These are phyloP conservation scores for Pythium apleroticum DNA, from an alignment of 352 stramenopile species.

Conservation along the genomic window DNA sequence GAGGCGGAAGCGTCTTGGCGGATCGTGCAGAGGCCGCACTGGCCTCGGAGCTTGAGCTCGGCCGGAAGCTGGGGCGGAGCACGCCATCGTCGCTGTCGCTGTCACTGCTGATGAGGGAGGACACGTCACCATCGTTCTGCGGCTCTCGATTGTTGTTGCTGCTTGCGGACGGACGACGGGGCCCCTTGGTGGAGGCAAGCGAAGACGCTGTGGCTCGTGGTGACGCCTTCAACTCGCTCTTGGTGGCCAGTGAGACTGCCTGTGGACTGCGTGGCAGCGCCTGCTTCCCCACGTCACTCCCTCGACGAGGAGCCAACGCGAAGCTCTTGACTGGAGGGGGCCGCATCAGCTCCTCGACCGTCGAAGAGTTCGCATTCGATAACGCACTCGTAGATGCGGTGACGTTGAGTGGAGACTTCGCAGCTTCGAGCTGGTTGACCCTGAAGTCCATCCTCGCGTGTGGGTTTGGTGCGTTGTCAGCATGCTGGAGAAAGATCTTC, in stretches of 20 bases:
- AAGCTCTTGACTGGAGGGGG: constrained; percentile 29
- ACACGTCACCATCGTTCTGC: constrained; percentile 56
- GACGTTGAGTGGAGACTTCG: not conserved
- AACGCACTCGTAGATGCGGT: not conserved
- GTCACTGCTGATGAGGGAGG: constrained; percentile 76
- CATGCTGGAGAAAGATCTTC: constrained; percentile 79
- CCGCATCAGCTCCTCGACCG: constrained; percentile 39
- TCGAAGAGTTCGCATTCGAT: constrained; percentile 3
- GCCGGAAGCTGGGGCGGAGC: constrained; percentile 53
- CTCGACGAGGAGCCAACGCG: constrained; percentile 13
- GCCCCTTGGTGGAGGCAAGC: not conserved
- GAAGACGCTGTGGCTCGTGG: not conserved
- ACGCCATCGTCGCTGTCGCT: constrained; percentile 74
- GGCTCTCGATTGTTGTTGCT: constrained; percentile 24
- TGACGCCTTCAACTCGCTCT: constrained; percentile 4
- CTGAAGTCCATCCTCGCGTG: not conserved
- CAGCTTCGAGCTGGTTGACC: not conserved
- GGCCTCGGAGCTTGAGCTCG: not conserved
- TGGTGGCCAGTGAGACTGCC: not conserved
- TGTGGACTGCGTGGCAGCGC: not conserved
- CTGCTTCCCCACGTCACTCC: constrained; percentile 11
- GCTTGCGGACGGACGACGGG: not conserved
- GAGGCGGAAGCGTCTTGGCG: constrained; percentile 9
- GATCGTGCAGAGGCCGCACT: constrained; percentile 14
- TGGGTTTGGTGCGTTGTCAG: constrained; percentile 1